Evolutionary conservation across 768 basidiomycete genomes (phyloP), one percentile per base, ranked within the genome.

Genomic region (Hypholoma fasciculare): DNA sequence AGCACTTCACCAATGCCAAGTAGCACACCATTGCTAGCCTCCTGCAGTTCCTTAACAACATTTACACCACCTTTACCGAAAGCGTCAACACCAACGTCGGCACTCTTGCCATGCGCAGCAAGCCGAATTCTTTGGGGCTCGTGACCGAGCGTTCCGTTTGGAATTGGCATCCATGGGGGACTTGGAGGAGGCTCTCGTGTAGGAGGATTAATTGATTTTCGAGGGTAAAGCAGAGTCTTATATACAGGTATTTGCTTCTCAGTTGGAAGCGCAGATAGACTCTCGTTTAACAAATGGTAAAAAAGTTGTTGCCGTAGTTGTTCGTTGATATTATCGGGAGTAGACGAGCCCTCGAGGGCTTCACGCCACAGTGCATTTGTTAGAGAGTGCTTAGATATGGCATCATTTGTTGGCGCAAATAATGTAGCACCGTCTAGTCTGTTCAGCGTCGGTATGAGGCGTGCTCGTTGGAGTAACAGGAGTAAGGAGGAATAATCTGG

Each of bases 381-480:
- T 17, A 63, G 30, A 13, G 74, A 63, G 61, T 86, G 78, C 26
- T 77, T 80, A 61, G 83, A 72, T 63, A 96, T 84, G 36, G 97
- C 97, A 58, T 93, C 87, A 74, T 99, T 96, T 17, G 93, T 97
- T 1, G 97, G 97, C 1, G 97, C 97, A 67, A 98, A 98, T 48
- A 99, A 71, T 26, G 97, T 97, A 69, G 82, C 82, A 40, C 79
- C 84, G 58, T 90, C 87, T 63, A 99, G 86, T 63, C 79, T 85
- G 71, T 96, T 97, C 62, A 99, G 81, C 6, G 92, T 93, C 1
- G 97, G 97, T 54, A 99, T 87, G 61, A 98, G 87, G 59, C 87
- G 87, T 3, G 96, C 83, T 13, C 85, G 83, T 71, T 96, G 94
- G 11, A 98, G 80, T 13, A 98, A 83, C 19, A 69, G 69, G 16